Percentiles rank a stretch among this genome's conserved stretches.
phyloP scores from a whole-genome alignment of 129 eudicot species.

The Tagetes patula region DNA sequence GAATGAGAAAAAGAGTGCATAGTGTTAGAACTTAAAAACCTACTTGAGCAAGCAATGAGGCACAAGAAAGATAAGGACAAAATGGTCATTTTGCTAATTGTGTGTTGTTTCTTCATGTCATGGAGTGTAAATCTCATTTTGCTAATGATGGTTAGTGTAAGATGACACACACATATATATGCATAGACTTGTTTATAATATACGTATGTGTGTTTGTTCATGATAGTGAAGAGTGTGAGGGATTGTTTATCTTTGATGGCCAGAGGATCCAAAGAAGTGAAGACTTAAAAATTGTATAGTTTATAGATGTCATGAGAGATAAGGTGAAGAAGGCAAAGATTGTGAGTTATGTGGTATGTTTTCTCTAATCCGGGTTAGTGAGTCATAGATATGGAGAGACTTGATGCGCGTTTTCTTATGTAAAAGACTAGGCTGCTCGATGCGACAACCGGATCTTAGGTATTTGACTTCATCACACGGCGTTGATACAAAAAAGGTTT shows the following conservation, averaged over 20 bases:
- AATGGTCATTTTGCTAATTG: conserved; percentile 23
- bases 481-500: too few relatives aligned
- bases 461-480: too few relatives aligned
- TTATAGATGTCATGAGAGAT: conserved; percentile 21
- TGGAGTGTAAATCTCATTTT: conserved; percentile 10
- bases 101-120: conserved; percentile 31
- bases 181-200: not conserved
- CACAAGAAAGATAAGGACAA: conserved; percentile 37
- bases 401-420: not conserved
- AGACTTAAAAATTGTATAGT: conserved; percentile 29
- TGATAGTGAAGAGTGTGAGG: conserved; percentile 33
- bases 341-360: conserved; percentile 24
- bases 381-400: not conserved
- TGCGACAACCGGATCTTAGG: too few relatives aligned
- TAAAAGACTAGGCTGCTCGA: not conserved
- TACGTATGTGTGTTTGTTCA: not conserved
- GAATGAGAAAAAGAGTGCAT: not conserved
- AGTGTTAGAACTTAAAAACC: conserved; percentile 8
- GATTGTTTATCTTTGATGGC: conserved; percentile 26
- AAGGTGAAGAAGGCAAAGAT: conserved; percentile 38
- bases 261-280: conserved; percentile 35
- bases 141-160: conserved; percentile 22
- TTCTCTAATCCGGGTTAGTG: conserved; percentile 13
- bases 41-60: conserved; percentile 46
- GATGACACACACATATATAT: conserved; percentile 14